phyloP scores from a whole-genome alignment of 2,329 filamentous ascomycete species.

The Paramyrothecium sp. region DNA sequence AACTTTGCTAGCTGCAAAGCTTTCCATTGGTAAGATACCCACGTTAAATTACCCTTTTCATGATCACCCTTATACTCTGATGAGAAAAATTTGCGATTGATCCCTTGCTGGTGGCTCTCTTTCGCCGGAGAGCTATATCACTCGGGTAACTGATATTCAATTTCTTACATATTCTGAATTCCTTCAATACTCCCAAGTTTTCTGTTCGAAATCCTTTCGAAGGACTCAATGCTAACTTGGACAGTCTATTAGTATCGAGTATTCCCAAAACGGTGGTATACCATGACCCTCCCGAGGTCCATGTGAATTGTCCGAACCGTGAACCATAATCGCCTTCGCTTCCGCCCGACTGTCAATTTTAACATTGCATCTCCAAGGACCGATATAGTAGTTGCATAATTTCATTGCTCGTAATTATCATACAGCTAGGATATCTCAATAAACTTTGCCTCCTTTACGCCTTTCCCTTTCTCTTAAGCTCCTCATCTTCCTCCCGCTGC shows the following conservation, averaged over 20 bases:
- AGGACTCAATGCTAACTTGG: slow-evolving; percentile 20
- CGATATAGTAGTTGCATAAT: neutral
- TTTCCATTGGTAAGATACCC: slow-evolving; percentile 26
- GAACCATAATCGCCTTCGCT: too few relatives aligned
- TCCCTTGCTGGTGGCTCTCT: slow-evolving; percentile 75
- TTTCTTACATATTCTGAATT: slow-evolving; percentile 99
- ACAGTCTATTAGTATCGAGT: neutral
- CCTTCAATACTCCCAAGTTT: slow-evolving; percentile 11
- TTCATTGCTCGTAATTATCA: neutral
- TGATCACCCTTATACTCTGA: slow-evolving; percentile 51
- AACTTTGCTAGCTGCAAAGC: too few relatives aligned
- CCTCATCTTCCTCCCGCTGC: slow-evolving; percentile 65
- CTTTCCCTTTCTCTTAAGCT: slow-evolving; percentile 57
- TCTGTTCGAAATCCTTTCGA: slow-evolving; percentile 15
- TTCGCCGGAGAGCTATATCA: slow-evolving; percentile 85
- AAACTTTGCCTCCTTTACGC: slow-evolving; percentile 15
- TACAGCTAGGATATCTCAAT: neutral
- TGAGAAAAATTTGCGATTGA: slow-evolving; percentile 99
- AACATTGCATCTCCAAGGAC: too few relatives aligned
- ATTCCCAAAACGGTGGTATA: too few relatives aligned
- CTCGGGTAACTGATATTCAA: slow-evolving; percentile 77
- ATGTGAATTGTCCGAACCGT: too few relatives aligned
- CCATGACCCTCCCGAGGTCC: too few relatives aligned
- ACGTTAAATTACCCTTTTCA: too few relatives aligned
- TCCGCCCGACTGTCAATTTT: too few relatives aligned